Conservation (phyloP, 106 monocot genomes). For the Alisma plantagoaquatica region DNA sequence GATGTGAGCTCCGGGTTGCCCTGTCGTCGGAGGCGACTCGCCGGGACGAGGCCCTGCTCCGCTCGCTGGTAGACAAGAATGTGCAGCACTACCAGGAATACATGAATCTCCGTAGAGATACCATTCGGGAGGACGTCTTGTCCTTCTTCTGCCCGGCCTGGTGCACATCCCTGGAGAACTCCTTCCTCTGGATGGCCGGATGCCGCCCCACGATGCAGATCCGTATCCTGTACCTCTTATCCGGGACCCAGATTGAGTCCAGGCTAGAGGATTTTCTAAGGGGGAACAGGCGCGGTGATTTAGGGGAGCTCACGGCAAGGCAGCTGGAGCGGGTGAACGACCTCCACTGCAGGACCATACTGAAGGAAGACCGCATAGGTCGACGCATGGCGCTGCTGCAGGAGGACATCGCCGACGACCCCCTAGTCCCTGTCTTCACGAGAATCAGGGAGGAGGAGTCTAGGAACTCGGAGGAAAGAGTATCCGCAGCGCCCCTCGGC, state of each 20-base stretch:
- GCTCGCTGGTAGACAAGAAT: constrained; percentile 12
- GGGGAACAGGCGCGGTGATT: neutral
- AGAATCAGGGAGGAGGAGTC: neutral
- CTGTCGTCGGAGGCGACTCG: neutral
- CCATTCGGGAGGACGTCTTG: constrained; percentile 18
- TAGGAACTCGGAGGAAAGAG: too few species aligned
- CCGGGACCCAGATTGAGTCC: constrained; percentile 22
- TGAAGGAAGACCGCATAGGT: constrained; percentile 12
- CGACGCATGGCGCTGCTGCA: constrained; percentile 1
- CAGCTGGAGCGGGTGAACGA: constrained; percentile 15
- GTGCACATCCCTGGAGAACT: constrained; percentile 48
- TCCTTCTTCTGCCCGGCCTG: constrained; percentile 36
- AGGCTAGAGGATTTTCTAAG: constrained; percentile 18
- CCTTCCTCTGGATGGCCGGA: constrained; percentile 39
- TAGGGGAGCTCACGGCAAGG: constrained; percentile 2
- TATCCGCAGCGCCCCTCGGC: too few species aligned
- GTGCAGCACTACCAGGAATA: constrained; percentile 33
- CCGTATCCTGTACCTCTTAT: constrained; percentile 35
- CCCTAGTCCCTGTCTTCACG: neutral
- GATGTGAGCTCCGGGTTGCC: constrained; percentile 21
- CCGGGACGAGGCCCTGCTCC: constrained; percentile 7
- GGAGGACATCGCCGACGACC: constrained; percentile 5
- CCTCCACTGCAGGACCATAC: constrained; percentile 26
- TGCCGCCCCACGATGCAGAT: constrained; percentile 44
- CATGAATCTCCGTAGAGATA: constrained; percentile 2